phyloP scores from a whole-genome alignment of 441 rosid genomes.

The Rhodomyrtus psidioides region DNA sequence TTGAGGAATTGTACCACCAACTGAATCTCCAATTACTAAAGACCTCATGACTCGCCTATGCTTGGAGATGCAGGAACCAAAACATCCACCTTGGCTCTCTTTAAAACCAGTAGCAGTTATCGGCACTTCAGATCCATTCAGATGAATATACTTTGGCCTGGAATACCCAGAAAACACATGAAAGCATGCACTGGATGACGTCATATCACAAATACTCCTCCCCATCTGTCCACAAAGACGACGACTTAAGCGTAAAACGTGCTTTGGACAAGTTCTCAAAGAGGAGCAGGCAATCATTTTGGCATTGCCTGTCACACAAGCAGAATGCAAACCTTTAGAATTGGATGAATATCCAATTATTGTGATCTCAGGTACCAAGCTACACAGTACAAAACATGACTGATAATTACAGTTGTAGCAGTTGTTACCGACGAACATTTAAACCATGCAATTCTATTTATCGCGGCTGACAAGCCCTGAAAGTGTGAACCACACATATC shows the following conservation, averaged over 20 bases:
- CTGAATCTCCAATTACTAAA: conserved; percentile 24
- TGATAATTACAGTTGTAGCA: not conserved
- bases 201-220: conserved; percentile 23
- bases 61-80: conserved; percentile 15
- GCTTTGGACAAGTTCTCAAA: conserved; percentile 41
- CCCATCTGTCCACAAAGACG: conserved; percentile 22
- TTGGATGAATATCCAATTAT: not conserved
- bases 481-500: not conserved
- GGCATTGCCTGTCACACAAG: conserved; percentile 27
- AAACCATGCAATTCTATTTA: not conserved
- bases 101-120: conserved; percentile 15
- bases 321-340: not conserved
- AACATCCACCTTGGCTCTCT: conserved; percentile 15
- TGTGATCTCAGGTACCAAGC: not conserved
- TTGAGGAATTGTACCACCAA: conserved; percentile 16
- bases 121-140: conserved; percentile 31
- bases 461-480: not conserved
- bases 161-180: conserved; percentile 16
- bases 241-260: conserved; percentile 33
- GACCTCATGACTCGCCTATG: conserved; percentile 22
- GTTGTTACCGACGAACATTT: not conserved
- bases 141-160: conserved; percentile 13
- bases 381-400: not conserved
- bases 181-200: conserved; percentile 30
- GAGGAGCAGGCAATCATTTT: conserved; percentile 46